phyloP scores from a whole-genome alignment of 768 basidiomycete genomes.

The Daedalea quercina region DNA sequence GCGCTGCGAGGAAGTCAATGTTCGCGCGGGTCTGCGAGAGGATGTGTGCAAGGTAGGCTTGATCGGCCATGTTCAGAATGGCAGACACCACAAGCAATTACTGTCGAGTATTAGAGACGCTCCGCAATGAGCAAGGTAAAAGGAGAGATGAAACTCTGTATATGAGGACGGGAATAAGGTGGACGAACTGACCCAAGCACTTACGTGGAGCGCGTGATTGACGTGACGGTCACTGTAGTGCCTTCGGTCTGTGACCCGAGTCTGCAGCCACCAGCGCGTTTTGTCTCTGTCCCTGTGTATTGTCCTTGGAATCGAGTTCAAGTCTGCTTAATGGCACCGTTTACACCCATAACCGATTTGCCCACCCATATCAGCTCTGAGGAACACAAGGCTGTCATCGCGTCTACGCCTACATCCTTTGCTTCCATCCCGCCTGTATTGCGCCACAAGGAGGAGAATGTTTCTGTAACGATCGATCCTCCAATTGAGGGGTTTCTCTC shows the following conservation, averaged over 20 bases:
- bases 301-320: background rate
- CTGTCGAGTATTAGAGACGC: no score
- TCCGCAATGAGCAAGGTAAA: no score
- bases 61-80: background rate
- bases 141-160: no score
- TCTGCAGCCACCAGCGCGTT: background rate
- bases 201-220: no score
- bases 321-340: constrained; percentile 13
- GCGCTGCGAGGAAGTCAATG: constrained; percentile 36
- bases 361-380: constrained; percentile 50
- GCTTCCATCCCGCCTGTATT: constrained; percentile 79
- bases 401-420: constrained; percentile 84
- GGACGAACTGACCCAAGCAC: no score
- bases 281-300: background rate
- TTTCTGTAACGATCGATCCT: constrained; percentile 66
- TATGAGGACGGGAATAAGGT: no score
- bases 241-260: no score
- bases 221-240: no score
- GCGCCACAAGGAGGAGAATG: constrained; percentile 65
- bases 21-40: constrained; percentile 41
- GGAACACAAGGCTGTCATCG: constrained; percentile 59
- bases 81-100: background rate
- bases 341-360: constrained; percentile 29
- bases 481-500: constrained; percentile 51
- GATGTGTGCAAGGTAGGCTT: constrained; percentile 46